phyloP scores from a whole-genome alignment of 2,329 filamentous ascomycete genomes.

The Dendrostoma leiphaemia region DNA sequence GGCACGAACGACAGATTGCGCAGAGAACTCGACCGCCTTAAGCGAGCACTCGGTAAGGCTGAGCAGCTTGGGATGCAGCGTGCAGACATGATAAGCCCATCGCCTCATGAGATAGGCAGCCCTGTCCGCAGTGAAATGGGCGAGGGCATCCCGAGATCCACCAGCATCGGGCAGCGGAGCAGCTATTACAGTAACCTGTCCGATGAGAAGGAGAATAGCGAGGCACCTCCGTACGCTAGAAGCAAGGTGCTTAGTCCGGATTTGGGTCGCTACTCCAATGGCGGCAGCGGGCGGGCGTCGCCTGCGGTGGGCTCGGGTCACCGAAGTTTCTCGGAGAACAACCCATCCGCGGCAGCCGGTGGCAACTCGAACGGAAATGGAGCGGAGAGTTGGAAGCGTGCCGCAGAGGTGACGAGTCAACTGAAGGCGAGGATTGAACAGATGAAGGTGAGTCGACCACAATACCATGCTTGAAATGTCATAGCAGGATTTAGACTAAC shows the following conservation, averaged over 20 bases:
- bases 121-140: conserved; percentile 58
- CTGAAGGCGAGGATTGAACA: conserved; percentile 96
- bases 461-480: background rate
- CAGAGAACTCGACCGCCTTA: conserved; percentile 88
- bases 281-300: conserved; percentile 56
- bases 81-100: conserved; percentile 14
- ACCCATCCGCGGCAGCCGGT: conserved; percentile 14
- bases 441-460: conserved; percentile 70
- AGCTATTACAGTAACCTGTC: conserved; percentile 66
- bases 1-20: conserved; percentile 79
- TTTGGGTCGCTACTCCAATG: conserved; percentile 39
- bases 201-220: conserved; percentile 70
- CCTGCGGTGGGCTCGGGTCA: conserved; percentile 51
- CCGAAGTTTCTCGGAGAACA: conserved; percentile 17
- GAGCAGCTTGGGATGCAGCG: conserved; percentile 41
- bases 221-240: conserved; percentile 36
- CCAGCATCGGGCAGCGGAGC: conserved; percentile 46
- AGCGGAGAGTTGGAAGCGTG: conserved; percentile 93
- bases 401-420: conserved; percentile 96
- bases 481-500: background rate
- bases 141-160: conserved; percentile 24
- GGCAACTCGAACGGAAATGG: conserved; percentile 34
- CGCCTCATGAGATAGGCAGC: conserved; percentile 39
- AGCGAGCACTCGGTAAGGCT: conserved; percentile 73
- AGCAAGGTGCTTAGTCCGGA: conserved; percentile 55